Base-by-base conservation (phyloP, 169 alveolate genomes). In the Plasmodium knowlesi region DNA sequence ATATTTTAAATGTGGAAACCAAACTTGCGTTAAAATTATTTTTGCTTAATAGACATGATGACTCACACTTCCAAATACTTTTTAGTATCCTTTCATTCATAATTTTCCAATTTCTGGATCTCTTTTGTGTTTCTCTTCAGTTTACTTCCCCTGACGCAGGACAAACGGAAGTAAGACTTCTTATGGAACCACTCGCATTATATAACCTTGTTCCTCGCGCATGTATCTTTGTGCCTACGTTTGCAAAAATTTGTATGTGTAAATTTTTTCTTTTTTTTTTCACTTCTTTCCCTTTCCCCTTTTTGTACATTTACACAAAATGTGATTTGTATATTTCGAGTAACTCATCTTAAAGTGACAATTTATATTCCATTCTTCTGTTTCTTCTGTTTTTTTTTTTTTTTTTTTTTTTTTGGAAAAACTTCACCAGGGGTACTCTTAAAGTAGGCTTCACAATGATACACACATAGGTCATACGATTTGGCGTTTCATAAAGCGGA, bases 31-130 rank as follows among this genome's bases (percentile, higher is more conserved):
- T 19, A 43, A 46, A 53, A 53, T 22, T n/a, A 73, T 74, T 85
- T 50, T 85, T 85, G 53, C 32, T 73, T 73, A 85, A 85, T 85
- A 85, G 93, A 72, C 93, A 85, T 85, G 92, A 83, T 61, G 85
- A 32, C 80, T 85, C 78, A 25, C 78, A 72, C 43, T 76, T 74
- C 93, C 84, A 53, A 76, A 76, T 37, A 67, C 22, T 34, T n/a
- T 72, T 85, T 74, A 85, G 67, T 76, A 74, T 53, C 61, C 80
- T 85, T 37, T 85, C 93, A 74, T 85, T 85, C 93, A 85, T 85
- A 85, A 85, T 85, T 50, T 85, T 30, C 30, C 61, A 76, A 76
- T 54, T 10, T 39, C 9, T 19, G 67, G 71, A 50, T 53, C 46
- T 83, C 57, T 46, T 46, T 46, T 46, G 57, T 39, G 16, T 83